These are phyloP conservation scores for Taphrina communis DNA, from an alignment of 1,139 yeast genomes.

Conservation along the genomic window DNA sequence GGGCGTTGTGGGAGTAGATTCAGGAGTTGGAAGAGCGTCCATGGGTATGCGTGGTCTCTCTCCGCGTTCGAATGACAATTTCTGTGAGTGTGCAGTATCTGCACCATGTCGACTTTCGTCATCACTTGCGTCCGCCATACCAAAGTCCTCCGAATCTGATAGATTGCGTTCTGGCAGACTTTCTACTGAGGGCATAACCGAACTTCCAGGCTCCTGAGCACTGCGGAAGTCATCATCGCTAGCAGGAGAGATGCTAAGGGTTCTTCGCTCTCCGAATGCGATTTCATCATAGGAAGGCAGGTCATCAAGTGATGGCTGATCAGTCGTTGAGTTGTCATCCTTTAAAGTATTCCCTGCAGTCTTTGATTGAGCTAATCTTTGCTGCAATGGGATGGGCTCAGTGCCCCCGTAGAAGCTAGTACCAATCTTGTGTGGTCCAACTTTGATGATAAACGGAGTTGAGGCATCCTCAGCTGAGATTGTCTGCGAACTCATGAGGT, in stretches of 20 bases:
- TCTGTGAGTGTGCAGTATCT: not conserved
- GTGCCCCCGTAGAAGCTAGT: conserved; percentile 20
- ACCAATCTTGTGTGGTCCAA: conserved; percentile 34
- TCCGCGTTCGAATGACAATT: not conserved
- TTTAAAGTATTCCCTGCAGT: not conserved
- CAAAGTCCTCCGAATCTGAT: conserved; percentile 3
- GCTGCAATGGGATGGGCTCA: conserved; percentile 5
- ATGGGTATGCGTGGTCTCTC: not conserved
- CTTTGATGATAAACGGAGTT: conserved; percentile 30
- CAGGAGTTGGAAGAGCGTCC: conserved; percentile 11
- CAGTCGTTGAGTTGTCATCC: not conserved
- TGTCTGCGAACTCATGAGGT: not conserved
- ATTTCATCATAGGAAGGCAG: not conserved
- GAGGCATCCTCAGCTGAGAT: not conserved
- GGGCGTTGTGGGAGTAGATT: conserved; percentile 26
- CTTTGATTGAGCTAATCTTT: not conserved
- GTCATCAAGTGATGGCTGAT: not conserved
- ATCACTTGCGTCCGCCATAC: conserved; percentile 23
- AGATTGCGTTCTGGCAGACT: not conserved
- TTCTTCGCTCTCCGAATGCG: not conserved
- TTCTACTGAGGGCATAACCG: not conserved
- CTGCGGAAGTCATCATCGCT: not conserved
- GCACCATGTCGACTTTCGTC: conserved; percentile 6
- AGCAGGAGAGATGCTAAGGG: not conserved
- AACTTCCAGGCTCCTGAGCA: not conserved